These are phyloP conservation scores for Pichia occidentalis DNA, from an alignment of 805 yeast genomes.

Conservation along the genomic window DNA sequence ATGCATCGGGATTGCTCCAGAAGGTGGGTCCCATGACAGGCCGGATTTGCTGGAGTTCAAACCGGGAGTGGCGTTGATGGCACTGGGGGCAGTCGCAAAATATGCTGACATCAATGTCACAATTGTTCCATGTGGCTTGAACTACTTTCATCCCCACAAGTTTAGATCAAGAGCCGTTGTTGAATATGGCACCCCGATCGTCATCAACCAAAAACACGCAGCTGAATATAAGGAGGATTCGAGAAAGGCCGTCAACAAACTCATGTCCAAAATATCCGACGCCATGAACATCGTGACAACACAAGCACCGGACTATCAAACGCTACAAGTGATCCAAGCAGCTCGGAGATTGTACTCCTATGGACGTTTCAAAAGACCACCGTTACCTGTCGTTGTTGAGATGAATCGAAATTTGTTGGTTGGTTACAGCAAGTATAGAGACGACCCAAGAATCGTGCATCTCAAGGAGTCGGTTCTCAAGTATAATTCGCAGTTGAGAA, in stretches of 20 bases:
- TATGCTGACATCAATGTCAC: constrained; percentile 62
- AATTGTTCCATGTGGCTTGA: constrained; percentile 95
- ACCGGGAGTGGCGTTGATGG: constrained; percentile 98
- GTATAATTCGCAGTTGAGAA: constrained; percentile 61
- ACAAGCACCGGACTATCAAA: constrained; percentile 80
- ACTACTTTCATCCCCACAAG: constrained; percentile 92
- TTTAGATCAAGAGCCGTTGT: constrained; percentile 93
- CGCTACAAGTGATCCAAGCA: constrained; percentile 85
- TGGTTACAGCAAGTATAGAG: constrained; percentile 71
- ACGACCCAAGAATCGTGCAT: constrained; percentile 61
- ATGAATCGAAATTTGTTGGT: constrained; percentile 79
- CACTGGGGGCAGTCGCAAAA: constrained; percentile 80
- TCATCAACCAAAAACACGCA: constrained; percentile 54
- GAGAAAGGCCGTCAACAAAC: constrained; percentile 61
- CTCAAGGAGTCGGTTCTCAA: constrained; percentile 56
- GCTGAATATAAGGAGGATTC: constrained; percentile 57
- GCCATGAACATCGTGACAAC: constrained; percentile 79
- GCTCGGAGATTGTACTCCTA: constrained; percentile 83
- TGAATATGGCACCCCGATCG: constrained; percentile 86
- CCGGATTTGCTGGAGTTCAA: constrained; percentile 85
- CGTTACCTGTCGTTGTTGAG: constrained; percentile 80
- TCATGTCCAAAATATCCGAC: constrained; percentile 59
- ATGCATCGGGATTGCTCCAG: constrained; percentile 90
- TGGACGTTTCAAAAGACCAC: constrained; percentile 37
- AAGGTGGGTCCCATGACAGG: constrained; percentile 98